These are phyloP conservation scores for Tulasnella calospora DNA, from an alignment of 768 basidiomycete species.

Conservation along the genomic window DNA sequence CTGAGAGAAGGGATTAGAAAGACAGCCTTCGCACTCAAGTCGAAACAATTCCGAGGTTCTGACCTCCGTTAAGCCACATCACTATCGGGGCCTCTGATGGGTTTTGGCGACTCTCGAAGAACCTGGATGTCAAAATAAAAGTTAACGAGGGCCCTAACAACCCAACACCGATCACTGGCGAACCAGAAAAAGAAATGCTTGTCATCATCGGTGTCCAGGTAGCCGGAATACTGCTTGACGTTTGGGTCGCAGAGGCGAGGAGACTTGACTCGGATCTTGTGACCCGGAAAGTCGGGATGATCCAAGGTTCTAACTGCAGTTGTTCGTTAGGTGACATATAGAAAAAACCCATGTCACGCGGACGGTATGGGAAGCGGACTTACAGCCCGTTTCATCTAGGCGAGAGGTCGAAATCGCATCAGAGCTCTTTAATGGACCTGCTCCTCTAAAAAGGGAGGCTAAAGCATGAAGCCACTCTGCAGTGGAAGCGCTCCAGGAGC, in stretches of 20 bases:
- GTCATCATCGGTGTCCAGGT: constrained; percentile 71
- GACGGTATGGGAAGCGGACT: neutral
- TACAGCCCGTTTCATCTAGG: neutral
- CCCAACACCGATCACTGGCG: constrained; percentile 28
- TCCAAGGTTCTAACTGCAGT: neutral
- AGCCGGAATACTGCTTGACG: constrained; percentile 76
- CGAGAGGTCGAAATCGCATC: neutral
- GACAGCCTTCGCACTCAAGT: neutral
- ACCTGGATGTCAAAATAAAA: constrained; percentile 46
- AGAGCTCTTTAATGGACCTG: neutral
- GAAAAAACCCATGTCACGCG: neutral
- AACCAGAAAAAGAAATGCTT: constrained; percentile 88
- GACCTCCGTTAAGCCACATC: constrained; percentile 77
- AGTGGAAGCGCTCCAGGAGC: neutral
- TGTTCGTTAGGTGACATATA: neutral
- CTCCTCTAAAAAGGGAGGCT: neutral
- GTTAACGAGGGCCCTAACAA: neutral
- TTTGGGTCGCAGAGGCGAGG: constrained; percentile 70
- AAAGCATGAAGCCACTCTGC: neutral
- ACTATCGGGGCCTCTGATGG: constrained; percentile 77
- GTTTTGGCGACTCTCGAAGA: constrained; percentile 75
- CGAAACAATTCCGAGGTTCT: constrained; percentile 37
- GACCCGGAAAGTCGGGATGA: constrained; percentile 47
- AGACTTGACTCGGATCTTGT: constrained; percentile 51
- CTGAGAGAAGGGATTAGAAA: neutral